Evolutionary conservation across 148 eudicot genomes (phyloP).

Genomic region (Nyssa sinensis): DNA sequence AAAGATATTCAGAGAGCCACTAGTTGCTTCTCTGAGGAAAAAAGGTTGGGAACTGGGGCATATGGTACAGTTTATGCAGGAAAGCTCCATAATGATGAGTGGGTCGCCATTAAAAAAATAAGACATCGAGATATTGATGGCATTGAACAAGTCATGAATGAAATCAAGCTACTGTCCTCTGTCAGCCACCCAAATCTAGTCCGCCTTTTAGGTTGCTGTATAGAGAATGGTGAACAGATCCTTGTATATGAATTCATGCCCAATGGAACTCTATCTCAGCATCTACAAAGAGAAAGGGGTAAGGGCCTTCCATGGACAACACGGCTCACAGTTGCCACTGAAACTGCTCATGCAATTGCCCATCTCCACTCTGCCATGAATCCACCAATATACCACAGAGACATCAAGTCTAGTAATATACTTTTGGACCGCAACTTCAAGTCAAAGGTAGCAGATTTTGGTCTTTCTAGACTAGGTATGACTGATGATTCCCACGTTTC

Average conservation of each 20-base stretch:
- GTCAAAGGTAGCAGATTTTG: conserved; percentile 87
- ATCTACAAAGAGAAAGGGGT: conserved; percentile 77
- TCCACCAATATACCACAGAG: conserved; percentile 84
- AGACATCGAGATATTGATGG: conserved; percentile 63
- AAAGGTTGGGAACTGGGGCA: conserved; percentile 81
- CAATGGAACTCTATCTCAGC: conserved; percentile 79
- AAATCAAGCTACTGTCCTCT: conserved; percentile 77
- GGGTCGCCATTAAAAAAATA: conserved; percentile 75
- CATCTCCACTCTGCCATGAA: conserved; percentile 70
- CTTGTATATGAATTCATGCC: conserved; percentile 90
- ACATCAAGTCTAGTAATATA: conserved; percentile 79
- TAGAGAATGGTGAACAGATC: conserved; percentile 81
- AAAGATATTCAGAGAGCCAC: conserved; percentile 84
- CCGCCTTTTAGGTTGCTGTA: conserved; percentile 86
- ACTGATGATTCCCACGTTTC: conserved; percentile 70
- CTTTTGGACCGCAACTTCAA: conserved; percentile 52
- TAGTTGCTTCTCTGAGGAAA: conserved; percentile 61
- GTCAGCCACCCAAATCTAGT: conserved; percentile 90
- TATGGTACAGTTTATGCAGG: conserved; percentile 92
- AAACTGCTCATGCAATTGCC: conserved; percentile 78
- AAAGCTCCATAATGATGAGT: conserved; percentile 57
- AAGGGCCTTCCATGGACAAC: conserved; percentile 66
- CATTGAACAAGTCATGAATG: conserved; percentile 87
- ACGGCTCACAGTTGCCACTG: conserved; percentile 69
- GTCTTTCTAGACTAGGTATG: conserved; percentile 79